phyloP scores from a whole-genome alignment of 805 yeast genomes.

The Lipomyces lipofer region DNA sequence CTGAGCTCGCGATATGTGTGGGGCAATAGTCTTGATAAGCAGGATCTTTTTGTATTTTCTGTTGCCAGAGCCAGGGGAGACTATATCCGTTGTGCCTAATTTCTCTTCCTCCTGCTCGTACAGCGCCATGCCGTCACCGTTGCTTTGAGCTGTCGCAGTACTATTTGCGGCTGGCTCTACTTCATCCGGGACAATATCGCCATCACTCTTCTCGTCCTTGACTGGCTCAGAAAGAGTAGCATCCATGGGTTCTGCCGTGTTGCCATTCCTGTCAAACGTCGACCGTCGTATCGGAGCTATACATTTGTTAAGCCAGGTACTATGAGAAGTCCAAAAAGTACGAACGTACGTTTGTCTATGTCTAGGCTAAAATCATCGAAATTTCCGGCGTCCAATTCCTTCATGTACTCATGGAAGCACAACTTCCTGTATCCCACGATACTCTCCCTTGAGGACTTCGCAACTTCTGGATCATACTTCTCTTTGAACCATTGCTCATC shows the following conservation, averaged over 20 bases:
- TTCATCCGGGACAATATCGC: too few species aligned
- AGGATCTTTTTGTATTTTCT: conserved; percentile 13
- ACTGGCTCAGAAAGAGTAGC: too few species aligned
- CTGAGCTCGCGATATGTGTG: conserved; percentile 17
- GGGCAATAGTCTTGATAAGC: conserved; percentile 28
- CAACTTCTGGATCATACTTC: conserved; percentile 17
- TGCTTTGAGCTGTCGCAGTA: background rate
- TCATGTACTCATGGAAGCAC: conserved; percentile 17
- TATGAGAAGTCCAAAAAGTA: too few species aligned
- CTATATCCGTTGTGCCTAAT: conserved; percentile 1
- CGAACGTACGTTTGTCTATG: conserved; percentile 16
- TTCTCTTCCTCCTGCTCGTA: conserved; percentile 3
- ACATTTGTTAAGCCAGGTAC: too few species aligned
- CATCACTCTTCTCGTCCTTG: too few species aligned
- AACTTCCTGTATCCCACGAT: conserved; percentile 11
- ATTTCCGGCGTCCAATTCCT: conserved; percentile 19
- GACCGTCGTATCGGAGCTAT: too few species aligned
- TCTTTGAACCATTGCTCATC: conserved; percentile 32
- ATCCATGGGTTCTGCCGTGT: too few species aligned
- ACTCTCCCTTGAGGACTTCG: background rate
- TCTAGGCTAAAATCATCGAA: conserved; percentile 26
- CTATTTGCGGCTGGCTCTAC: background rate
- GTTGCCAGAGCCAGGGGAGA: background rate
- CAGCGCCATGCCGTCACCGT: background rate
- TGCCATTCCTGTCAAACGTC: too few species aligned